Percentiles rank a stretch among this genome's conserved stretches.
These are phyloP conservation scores for Rhypophila decipiens DNA, from an alignment of 495 filamentous ascomycete species.

Conservation along the genomic window DNA sequence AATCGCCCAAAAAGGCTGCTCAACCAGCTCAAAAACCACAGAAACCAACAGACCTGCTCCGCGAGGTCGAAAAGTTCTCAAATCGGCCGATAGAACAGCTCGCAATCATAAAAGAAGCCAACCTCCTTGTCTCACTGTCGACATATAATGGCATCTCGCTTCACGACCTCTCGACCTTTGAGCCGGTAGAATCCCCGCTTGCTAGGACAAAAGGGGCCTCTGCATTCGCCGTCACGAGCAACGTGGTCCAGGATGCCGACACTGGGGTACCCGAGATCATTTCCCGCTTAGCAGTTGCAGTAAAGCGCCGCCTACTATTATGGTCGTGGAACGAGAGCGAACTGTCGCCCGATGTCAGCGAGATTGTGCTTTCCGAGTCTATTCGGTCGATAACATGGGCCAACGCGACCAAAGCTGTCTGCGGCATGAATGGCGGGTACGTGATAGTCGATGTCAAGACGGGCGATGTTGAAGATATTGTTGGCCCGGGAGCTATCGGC, in stretches of 20 bases:
- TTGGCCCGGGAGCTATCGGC: conserved; percentile 68
- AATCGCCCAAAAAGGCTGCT: conserved; percentile 1
- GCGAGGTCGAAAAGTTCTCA: conserved; percentile 91
- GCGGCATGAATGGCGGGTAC: conserved; percentile 81
- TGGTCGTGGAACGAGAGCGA: conserved; percentile 98
- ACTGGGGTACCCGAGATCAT: conserved; percentile 88
- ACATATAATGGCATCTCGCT: conserved; percentile 82
- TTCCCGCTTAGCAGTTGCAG: conserved; percentile 80
- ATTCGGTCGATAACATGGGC: conserved; percentile 87
- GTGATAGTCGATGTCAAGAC: conserved; percentile 81
- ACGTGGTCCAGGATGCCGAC: conserved; percentile 80
- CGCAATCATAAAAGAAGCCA: conserved; percentile 89
- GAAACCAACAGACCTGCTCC: conserved; percentile 74
- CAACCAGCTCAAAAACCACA: no score
- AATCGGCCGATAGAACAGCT: conserved; percentile 83
- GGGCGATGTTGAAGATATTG: conserved; percentile 63
- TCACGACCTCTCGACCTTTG: conserved; percentile 80
- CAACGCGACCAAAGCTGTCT: conserved; percentile 75
- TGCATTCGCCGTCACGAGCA: conserved; percentile 86
- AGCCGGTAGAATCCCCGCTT: conserved; percentile 62
- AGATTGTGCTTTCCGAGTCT: conserved; percentile 71
- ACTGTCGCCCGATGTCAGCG: conserved; percentile 61
- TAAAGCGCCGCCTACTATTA: conserved; percentile 81
- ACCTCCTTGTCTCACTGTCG: conserved; percentile 80
- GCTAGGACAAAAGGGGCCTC: conserved; percentile 77